Base-by-base conservation (phyloP, 208 protist genomes). In the Paratrypanosoma confusum region DNA sequence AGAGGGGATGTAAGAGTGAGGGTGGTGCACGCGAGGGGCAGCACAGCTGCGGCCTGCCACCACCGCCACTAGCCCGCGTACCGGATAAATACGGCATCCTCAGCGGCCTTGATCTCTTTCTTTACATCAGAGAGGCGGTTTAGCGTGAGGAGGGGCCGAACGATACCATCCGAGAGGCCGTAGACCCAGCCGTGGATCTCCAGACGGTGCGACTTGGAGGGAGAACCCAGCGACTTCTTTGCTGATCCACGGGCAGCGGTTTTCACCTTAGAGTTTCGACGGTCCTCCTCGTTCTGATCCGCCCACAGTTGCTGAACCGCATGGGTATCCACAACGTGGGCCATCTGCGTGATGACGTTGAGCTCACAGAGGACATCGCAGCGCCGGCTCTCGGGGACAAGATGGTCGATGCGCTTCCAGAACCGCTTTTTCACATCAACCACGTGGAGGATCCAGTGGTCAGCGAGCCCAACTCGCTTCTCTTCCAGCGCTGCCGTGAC, bases 361-460 rank as follows among this genome's bases (percentile, higher is more conserved):
- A 88, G 51, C 57, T 88, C 78, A 39, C 78, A 83, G 14, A 83
- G 52, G 3, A 61, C 51, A 25, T 83, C 63, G 26, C 80, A 57
- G 44, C 76, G 72, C 43, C 52, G 50, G 39, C 49, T 40, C 5
- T 26, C 22, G 21, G 78, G 65, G 22, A 87, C 65, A 17, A 71
- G 48, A 3, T 38, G 28, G 18, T 62, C 11, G 49, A 87, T 70
- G 18, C 69, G 72, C 52, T 66, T 65, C 73, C 65, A 76, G 45
- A 81, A 67, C 0, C 70, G 69, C 36, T 79, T 69, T 58, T 80
- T 79, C 24, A 82, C 72, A 1, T 63, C 65, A 20, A 41, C 43
- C 10, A 88, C 71, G 39, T 88, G 78, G 17, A 77, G 44, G 29
- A 88, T 88, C 78, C 73, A 88, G 50, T 88, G 70, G 36, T 88